phyloP scores from a whole-genome alignment of 106 monocot species.

The Ottelia alismoides region DNA sequence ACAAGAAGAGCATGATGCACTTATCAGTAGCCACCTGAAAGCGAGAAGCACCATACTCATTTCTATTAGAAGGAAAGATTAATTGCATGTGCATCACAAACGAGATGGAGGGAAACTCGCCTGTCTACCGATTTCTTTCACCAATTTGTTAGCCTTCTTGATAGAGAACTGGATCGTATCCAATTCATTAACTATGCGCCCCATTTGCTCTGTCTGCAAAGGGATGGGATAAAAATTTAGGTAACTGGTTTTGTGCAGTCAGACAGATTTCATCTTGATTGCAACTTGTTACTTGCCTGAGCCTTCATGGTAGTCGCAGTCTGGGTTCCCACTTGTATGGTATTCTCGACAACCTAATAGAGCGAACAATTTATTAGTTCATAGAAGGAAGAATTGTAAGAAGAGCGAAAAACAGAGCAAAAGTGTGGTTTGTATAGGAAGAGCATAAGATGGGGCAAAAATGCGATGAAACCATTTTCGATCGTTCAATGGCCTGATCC shows the following conservation, averaged over 20 bases:
- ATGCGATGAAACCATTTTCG: slow-evolving; percentile 65
- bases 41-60: neutral
- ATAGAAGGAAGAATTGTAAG: neutral
- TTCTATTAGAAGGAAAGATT: neutral
- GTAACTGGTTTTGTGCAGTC: too few species aligned
- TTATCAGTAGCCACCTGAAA: slow-evolving; percentile 90
- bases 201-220: slow-evolving; percentile 99
- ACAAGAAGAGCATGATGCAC: slow-evolving; percentile 81
- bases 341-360: slow-evolving; percentile 84
- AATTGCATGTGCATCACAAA: neutral
- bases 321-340: slow-evolving; percentile 87
- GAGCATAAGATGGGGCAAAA: too few species aligned
- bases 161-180: slow-evolving; percentile 88
- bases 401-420: neutral
- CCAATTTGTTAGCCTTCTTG: slow-evolving; percentile 74
- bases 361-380: neutral
- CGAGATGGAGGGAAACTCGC: slow-evolving; percentile 12
- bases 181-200: slow-evolving; percentile 77
- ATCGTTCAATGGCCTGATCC: slow-evolving; percentile 89
- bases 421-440: too few species aligned
- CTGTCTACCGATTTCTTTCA: slow-evolving; percentile 90
- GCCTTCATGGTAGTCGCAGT: slow-evolving; percentile 72
- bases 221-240: too few species aligned
- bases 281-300: too few species aligned
- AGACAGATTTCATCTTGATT: too few species aligned